Percentiles rank a stretch among this genome's conserved stretches.
These are phyloP conservation scores for Globisporangium ultimum DNA, from an alignment of 352 stramenopile species.

Conservation along the genomic window DNA sequence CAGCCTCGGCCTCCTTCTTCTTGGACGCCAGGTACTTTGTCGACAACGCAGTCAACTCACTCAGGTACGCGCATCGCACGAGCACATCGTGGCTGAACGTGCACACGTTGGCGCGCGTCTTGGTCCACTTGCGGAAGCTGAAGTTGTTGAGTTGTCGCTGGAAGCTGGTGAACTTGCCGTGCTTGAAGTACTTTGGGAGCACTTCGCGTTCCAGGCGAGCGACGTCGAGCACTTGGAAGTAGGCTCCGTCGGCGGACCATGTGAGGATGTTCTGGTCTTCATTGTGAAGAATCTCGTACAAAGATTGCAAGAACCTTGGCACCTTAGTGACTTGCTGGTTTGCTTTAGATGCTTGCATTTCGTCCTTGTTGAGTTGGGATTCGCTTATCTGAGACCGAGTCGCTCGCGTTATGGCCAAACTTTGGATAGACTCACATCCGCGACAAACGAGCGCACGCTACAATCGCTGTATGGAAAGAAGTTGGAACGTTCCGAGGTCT, in stretches of 20 bases:
- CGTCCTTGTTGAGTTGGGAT: too few species aligned
- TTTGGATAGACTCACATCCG: too few species aligned
- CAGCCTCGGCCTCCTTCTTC: too few species aligned
- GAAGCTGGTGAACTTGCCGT: constrained; percentile 91
- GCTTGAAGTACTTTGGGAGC: constrained; percentile 93
- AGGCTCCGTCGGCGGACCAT: constrained; percentile 63
- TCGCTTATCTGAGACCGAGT: too few species aligned
- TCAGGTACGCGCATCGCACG: constrained; percentile 40
- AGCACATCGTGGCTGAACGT: constrained; percentile 77
- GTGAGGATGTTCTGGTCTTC: constrained; percentile 68
- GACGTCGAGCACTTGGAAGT: constrained; percentile 71
- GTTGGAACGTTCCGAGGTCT: too few species aligned
- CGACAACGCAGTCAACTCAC: background rate
- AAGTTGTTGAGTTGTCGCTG: constrained; percentile 94
- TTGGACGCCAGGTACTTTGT: too few species aligned
- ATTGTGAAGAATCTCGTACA: constrained; percentile 73
- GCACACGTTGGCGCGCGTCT: constrained; percentile 68
- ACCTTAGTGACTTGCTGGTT: constrained; percentile 90
- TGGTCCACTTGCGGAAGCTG: constrained; percentile 39
- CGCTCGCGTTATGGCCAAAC: too few species aligned
- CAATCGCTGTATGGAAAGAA: too few species aligned
- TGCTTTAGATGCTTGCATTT: too few species aligned
- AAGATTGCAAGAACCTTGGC: constrained; percentile 73
- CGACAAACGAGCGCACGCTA: too few species aligned
- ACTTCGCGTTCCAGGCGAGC: constrained; percentile 64